Evolutionary conservation across 192 early-diverging fungal genomes (phyloP).

Genomic region (Geosiphon pyriformis): DNA sequence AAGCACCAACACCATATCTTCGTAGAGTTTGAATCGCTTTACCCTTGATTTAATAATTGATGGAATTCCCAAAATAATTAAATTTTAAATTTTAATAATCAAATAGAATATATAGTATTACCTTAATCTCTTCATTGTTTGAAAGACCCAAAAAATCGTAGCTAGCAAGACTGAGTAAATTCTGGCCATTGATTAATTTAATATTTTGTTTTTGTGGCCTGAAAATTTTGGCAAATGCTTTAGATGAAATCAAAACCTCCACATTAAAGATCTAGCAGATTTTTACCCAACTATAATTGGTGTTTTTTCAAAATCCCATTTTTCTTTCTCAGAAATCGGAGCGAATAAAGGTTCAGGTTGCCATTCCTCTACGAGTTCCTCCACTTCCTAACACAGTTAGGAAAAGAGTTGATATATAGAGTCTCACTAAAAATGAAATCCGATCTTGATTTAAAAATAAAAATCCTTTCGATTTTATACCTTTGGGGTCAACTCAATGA

Average conservation of each 20-base stretch:
- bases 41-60: conserved; percentile 37
- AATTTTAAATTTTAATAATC: background rate
- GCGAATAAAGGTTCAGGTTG: conserved; percentile 91
- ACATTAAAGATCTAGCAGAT: conserved; percentile 12
- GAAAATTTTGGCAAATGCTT: too few relatives aligned
- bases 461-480: conserved; percentile 30
- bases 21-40: conserved; percentile 78
- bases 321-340: conserved; percentile 60
- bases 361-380: conserved; percentile 94
- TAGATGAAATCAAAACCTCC: too few relatives aligned
- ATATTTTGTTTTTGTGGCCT: conserved; percentile 56
- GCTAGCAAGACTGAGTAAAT: conserved; percentile 74
- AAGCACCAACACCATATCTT: conserved; percentile 94
- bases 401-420: background rate
- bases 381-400: conserved; percentile 65
- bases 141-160: conserved; percentile 85
- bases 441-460: background rate
- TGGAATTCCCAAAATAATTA: conserved; percentile 8
- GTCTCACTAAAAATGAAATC: background rate
- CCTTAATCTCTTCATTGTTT: conserved; percentile 64
- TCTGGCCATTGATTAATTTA: conserved; percentile 56
- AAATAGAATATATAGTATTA: too few relatives aligned
- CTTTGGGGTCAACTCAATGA: conserved; percentile 78
- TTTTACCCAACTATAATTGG: conserved; percentile 63
- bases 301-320: conserved; percentile 71